These are phyloP conservation scores for Colletotrichum spinosum DNA, from an alignment of 2,329 filamentous ascomycete genomes.

Conservation along the genomic window DNA sequence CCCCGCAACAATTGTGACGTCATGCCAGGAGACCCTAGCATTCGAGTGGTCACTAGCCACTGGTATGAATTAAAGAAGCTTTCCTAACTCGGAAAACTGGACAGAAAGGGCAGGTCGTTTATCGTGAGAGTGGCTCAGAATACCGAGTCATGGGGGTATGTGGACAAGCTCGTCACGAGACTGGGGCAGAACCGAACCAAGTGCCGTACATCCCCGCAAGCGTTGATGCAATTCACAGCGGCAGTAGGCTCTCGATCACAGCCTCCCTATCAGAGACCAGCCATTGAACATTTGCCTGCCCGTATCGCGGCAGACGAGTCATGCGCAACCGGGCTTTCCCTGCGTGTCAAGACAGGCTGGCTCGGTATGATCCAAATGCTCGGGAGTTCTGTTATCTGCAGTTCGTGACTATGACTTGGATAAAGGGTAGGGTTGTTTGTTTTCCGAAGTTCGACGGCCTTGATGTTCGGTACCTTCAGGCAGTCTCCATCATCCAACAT, in stretches of 20 bases:
- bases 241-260: not conserved
- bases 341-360: constrained; percentile 1
- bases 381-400: not conserved
- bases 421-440: too few relatives aligned
- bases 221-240: not conserved
- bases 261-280: not conserved
- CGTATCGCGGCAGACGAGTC: not conserved
- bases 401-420: too few relatives aligned
- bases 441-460: too few relatives aligned
- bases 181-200: not conserved
- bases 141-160: constrained; percentile 13
- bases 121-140: not conserved
- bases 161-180: not conserved
- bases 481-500: not conserved
- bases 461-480: not conserved
- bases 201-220: not conserved
- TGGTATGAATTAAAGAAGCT: constrained; percentile 14
- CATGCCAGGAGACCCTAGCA: not conserved
- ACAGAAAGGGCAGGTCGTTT: constrained; percentile 10
- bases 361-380: not conserved
- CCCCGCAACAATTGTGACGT: not conserved
- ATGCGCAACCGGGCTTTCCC: not conserved
- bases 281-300: not conserved
- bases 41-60: not conserved
- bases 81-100: constrained; percentile 1